Percentiles rank a stretch among this genome's conserved stretches.
phyloP scores from a whole-genome alignment of 176 grass and related monocot species.

The Bolboschoenus planiculmis region DNA sequence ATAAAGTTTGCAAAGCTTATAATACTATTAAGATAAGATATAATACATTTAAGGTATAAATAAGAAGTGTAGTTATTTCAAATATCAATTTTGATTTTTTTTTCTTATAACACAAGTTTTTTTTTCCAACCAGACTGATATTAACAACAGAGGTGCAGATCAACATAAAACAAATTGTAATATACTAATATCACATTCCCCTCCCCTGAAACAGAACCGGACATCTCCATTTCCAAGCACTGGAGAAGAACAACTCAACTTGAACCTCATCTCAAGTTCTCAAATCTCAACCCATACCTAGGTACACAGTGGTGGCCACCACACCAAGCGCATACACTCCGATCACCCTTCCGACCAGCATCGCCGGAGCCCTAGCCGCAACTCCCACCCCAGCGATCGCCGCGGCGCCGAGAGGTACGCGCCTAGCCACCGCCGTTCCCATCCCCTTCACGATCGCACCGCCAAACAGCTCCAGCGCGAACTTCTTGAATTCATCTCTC shows the following conservation, averaged over 20 bases:
- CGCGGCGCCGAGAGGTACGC: slow-evolving; percentile 34
- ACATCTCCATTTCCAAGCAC: slow-evolving; percentile 9
- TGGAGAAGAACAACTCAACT: neutral
- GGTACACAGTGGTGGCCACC: slow-evolving; percentile 50
- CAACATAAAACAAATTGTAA: neutral
- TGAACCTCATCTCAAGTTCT: neutral
- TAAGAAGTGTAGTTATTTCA: too few species aligned
- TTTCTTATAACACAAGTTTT: too few species aligned
- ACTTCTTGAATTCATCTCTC: slow-evolving; percentile 29
- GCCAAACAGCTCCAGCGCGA: slow-evolving; percentile 48
- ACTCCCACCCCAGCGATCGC: slow-evolving; percentile 44
- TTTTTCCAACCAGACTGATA: neutral
- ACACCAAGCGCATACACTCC: slow-evolving; percentile 52
- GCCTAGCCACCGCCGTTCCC: slow-evolving; percentile 30
- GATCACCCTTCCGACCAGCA: slow-evolving; percentile 39
- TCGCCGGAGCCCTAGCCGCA: slow-evolving; percentile 26
- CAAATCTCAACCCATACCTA: slow-evolving; percentile 41
- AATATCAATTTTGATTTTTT: too few species aligned
- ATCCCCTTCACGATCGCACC: slow-evolving; percentile 44
- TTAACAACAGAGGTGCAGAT: neutral
- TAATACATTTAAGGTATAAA: too few species aligned
- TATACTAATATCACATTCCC: neutral
- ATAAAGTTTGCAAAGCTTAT: too few species aligned
- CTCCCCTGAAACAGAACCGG: neutral
- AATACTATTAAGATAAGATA: too few species aligned